A percentile compares a stretch with the other conserved stretches of the same genome.
Conservation (phyloP, 768 basidiomycete species). For the Suillus subalutaceus region DNA sequence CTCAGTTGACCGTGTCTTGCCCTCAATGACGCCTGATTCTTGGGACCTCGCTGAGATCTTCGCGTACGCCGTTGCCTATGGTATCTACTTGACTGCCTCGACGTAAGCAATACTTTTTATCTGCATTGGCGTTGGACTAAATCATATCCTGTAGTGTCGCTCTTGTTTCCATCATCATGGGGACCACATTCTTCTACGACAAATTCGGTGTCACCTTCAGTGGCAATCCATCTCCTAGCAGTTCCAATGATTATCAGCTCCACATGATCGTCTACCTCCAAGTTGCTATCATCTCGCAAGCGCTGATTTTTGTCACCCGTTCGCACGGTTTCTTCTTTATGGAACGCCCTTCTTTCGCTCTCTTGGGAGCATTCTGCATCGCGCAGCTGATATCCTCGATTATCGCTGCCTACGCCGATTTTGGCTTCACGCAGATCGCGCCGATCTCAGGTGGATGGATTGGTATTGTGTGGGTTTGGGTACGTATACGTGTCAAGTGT, state of each 20-base stretch:
- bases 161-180: conserved; percentile 81
- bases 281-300: conserved; percentile 99
- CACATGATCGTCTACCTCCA: conserved; percentile 94
- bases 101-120: conserved; percentile 58
- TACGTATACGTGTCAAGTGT: conserved; percentile 41
- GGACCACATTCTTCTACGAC: conserved; percentile 88
- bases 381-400: conserved; percentile 95
- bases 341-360: conserved; percentile 89
- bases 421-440: conserved; percentile 88
- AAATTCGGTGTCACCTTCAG: conserved; percentile 74
- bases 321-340: conserved; percentile 96
- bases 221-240: conserved; percentile 26
- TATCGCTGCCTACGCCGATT: conserved; percentile 92
- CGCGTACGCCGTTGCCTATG: conserved; percentile 93
- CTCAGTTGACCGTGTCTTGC: conserved; percentile 93
- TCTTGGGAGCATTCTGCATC: conserved; percentile 87
- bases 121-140: conserved; percentile 12
- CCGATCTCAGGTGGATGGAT: conserved; percentile 92
- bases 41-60: conserved; percentile 99
- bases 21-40: conserved; percentile 88
- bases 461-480: conserved; percentile 97
- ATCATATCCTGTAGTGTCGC: conserved; percentile 52
- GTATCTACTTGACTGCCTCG: conserved; percentile 88
- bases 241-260: conserved; percentile 64
- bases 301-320: conserved; percentile 95